Evolutionary conservation across 345 rosid species (phyloP).

Genomic region (Aethionema arabicum): DNA sequence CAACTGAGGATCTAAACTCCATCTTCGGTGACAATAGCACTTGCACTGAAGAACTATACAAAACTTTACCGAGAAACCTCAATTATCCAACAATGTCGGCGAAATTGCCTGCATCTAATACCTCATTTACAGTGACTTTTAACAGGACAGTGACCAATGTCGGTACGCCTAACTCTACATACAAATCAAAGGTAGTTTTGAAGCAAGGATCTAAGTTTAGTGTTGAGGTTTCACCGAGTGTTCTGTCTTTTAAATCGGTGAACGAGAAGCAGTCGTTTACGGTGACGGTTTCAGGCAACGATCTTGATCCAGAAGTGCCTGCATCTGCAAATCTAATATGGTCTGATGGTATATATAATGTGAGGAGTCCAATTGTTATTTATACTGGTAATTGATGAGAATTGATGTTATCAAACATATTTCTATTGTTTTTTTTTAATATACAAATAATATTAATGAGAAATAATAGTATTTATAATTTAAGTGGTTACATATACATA

Average conservation of each 20-base stretch:
- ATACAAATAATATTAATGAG: too few relatives aligned
- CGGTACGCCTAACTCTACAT: slow-evolving; percentile 43
- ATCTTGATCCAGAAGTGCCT: not conserved
- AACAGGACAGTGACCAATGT: slow-evolving; percentile 62
- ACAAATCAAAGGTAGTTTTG: slow-evolving; percentile 33
- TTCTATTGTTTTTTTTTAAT: too few relatives aligned
- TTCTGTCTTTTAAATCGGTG: slow-evolving; percentile 37
- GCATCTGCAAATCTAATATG: slow-evolving; percentile 37
- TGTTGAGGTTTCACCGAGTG: slow-evolving; percentile 41
- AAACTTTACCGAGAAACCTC: slow-evolving; percentile 34
- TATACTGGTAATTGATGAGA: slow-evolving; percentile 16
- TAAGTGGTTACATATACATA: too few relatives aligned
- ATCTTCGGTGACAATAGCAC: slow-evolving; percentile 41
- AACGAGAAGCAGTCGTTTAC: slow-evolving; percentile 43
- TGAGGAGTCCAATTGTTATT: slow-evolving; percentile 38
- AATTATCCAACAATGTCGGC: slow-evolving; percentile 50
- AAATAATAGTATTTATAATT: too few relatives aligned
- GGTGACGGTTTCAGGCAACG: slow-evolving; percentile 37
- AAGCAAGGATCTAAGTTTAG: slow-evolving; percentile 1
- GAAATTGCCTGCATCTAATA: not conserved
- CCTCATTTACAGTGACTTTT: slow-evolving; percentile 31
- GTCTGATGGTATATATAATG: slow-evolving; percentile 34
- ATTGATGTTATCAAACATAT: not conserved
- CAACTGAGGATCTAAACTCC: not conserved
- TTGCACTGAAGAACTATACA: slow-evolving; percentile 28